Evolutionary conservation across 306 rosid species (phyloP), one percentile per base, ranked within the genome.

Genomic region (Cicer bijugum): DNA sequence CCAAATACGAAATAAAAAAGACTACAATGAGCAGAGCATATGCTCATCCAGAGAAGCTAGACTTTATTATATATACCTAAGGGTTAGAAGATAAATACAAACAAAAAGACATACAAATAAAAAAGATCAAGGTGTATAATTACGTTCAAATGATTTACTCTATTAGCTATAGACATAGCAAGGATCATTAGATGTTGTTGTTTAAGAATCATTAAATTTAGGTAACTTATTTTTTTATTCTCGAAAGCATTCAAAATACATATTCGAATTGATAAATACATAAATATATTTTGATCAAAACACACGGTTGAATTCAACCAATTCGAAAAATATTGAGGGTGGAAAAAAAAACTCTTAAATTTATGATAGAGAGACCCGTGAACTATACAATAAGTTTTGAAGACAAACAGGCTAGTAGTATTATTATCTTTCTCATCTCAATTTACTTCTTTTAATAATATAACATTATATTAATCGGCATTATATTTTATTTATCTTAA

Each of bases 21-120:
- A 39, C 48, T 58, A 35, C 20, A 58, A 45, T 28, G 9, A 35
- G 17, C 8, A 46, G 40, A 77, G 33, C 33, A 23, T 2, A 23
- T 68, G 7, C 63, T 58, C 52, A 9, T 57, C 20, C 61, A 57
- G n/a, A 16, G 68, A 75, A 76, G 80, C 59, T 53, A 45, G 16
- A 38, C 60, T 1, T 38, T 57, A 38, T 60, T 46, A 45, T 77
- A 57, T 60, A 35, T 37, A 35, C 66, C 45, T 6, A 35, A 33
- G 73, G 67, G 38, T 43, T 33, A 20, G 59, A 55, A 37, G 68
- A 45, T 67, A 56, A 43, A 56, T 17, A 56, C 51, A 33, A 67
- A 67, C 75, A 12, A 67, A 56, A 69, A 28, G 45, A 20, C 52
- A 64, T 23, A 17, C 60, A 53, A 56, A 56, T 19, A 2, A 35